A percentile compares a stretch with the other conserved stretches of the same genome.
These are phyloP conservation scores for Hibiscus tridactylites DNA, from an alignment of 345 rosid genomes.

Conservation along the genomic window DNA sequence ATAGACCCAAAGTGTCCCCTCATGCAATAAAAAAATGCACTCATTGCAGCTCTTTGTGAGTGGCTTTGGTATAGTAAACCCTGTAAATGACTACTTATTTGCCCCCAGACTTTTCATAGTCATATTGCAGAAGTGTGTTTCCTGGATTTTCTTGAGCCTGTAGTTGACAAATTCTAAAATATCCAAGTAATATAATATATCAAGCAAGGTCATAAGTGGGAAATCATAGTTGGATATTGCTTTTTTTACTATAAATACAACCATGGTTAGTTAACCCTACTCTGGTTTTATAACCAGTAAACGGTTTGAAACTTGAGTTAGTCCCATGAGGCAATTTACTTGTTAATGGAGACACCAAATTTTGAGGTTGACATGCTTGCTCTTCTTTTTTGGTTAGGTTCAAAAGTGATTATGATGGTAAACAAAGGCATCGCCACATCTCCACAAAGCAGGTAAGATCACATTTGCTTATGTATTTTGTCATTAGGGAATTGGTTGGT, in stretches of 20 bases:
- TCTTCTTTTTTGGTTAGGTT: conserved; percentile 33
- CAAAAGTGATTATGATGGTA: conserved; percentile 12
- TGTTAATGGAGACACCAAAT: conserved; percentile 27
- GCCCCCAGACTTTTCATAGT: neutral
- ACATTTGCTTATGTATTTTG: conserved; percentile 12
- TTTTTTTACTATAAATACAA: neutral
- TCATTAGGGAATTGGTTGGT: conserved; percentile 16
- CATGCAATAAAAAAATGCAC: conserved; percentile 6
- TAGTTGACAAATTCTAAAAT: conserved; percentile 2
- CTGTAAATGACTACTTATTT: neutral
- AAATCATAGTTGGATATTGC: neutral
- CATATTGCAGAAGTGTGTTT: neutral
- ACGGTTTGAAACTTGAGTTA: neutral
- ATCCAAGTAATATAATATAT: neutral
- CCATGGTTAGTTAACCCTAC: conserved; percentile 10
- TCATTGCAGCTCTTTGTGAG: conserved; percentile 7
- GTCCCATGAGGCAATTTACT: conserved; percentile 12
- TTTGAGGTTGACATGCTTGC: conserved; percentile 39
- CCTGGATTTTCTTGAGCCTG: neutral
- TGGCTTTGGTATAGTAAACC: conserved; percentile 1
- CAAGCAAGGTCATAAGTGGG: conserved; percentile 6
- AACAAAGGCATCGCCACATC: conserved; percentile 17
- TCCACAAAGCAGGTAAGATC: conserved; percentile 14
- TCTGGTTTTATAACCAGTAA: neutral
- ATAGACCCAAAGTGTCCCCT: conserved; percentile 13